Evolutionary conservation across 371 early-diverging fungal genomes (phyloP).

Genomic region (Furculomyces boomerangus): DNA sequence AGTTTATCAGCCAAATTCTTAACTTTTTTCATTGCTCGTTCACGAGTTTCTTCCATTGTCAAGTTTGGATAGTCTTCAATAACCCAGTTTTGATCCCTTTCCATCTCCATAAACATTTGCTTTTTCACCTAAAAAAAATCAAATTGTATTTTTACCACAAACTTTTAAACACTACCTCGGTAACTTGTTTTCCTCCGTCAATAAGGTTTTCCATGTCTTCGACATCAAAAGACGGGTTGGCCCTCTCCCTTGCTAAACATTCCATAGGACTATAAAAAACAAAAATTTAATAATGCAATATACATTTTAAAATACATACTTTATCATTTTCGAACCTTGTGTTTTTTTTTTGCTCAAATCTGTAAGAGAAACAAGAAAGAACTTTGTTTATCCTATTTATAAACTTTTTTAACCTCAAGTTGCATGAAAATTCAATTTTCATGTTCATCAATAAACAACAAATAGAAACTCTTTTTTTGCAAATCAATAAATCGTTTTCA

Average conservation of each 20-base stretch:
- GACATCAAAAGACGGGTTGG: constrained; percentile 50
- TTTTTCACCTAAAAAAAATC: constrained; percentile 37
- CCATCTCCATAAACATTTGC: constrained; percentile 66
- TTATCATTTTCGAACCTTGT: background rate
- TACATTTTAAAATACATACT: background rate
- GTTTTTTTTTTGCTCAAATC: too few relatives aligned
- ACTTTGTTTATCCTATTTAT: too few relatives aligned
- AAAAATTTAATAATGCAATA: background rate
- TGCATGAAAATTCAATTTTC: too few relatives aligned
- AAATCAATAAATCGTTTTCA: too few relatives aligned
- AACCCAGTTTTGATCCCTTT: constrained; percentile 72
- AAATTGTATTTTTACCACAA: background rate
- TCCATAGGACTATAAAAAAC: constrained; percentile 16
- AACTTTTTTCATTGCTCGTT: constrained; percentile 75
- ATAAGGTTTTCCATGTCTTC: constrained; percentile 61
- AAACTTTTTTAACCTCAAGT: too few relatives aligned
- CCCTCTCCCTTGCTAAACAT: constrained; percentile 46
- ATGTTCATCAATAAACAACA: too few relatives aligned
- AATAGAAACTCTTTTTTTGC: too few relatives aligned
- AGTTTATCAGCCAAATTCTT: constrained; percentile 54
- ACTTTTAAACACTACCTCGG: constrained; percentile 8
- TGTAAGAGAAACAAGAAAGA: too few relatives aligned
- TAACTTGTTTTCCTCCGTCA: constrained; percentile 52
- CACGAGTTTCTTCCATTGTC: constrained; percentile 54
- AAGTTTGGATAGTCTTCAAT: constrained; percentile 67